Evolutionary conservation across 768 basidiomycete species (phyloP).

Genomic region (Panellus pusillus): DNA sequence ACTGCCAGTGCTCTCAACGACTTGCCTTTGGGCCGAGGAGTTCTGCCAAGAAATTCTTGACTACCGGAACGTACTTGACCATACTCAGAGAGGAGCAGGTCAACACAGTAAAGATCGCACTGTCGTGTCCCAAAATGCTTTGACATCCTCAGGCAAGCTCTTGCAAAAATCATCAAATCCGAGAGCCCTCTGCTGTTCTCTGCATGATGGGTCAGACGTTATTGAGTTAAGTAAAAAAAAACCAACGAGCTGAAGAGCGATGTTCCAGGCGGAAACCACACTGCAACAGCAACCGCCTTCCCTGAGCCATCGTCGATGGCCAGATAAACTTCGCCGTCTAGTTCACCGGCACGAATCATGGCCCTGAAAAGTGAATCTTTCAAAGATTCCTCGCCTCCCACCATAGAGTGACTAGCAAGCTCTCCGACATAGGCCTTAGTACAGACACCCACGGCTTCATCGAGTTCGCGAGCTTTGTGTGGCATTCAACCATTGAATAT

Average conservation of each 20-base stretch:
- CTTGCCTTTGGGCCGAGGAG: conserved; percentile 8
- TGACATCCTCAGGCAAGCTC: conserved; percentile 24
- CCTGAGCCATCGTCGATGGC: conserved; percentile 24
- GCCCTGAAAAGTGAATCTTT: conserved; percentile 26
- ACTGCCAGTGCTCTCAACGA: background rate
- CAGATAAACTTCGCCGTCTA: conserved; percentile 30
- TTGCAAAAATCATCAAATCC: conserved; percentile 29
- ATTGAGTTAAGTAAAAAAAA: background rate
- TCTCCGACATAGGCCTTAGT: conserved; percentile 19
- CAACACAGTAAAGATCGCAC: conserved; percentile 11
- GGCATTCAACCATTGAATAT: background rate
- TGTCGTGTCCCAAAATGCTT: conserved; percentile 26
- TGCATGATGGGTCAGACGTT: background rate
- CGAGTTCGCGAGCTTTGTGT: conserved; percentile 5
- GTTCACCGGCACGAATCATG: conserved; percentile 26
- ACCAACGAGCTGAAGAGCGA: conserved; percentile 34
- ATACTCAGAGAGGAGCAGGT: background rate
- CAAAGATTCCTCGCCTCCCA: conserved; percentile 27
- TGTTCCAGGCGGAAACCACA: conserved; percentile 35
- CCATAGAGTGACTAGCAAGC: conserved; percentile 26
- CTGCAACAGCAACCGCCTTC: conserved; percentile 27
- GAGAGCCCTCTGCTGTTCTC: conserved; percentile 28
- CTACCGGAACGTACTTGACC: conserved; percentile 6
- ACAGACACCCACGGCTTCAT: conserved; percentile 13
- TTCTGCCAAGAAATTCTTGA: conserved; percentile 7